Conservation (phyloP, 129 eudicot species). For the Pseudognaphalium luteoalbum region DNA sequence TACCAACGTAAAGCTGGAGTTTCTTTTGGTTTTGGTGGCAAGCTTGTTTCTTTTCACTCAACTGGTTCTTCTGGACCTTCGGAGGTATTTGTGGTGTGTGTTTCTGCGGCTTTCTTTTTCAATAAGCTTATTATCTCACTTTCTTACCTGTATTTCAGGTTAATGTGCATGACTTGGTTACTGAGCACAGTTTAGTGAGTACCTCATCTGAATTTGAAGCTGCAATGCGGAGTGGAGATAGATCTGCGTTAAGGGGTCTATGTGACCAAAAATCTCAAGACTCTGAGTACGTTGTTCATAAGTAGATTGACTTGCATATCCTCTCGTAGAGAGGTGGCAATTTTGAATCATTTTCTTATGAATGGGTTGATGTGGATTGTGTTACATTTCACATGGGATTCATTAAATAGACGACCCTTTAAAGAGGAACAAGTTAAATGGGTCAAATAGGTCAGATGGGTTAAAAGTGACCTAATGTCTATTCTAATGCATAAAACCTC, state of each 20-base stretch:
- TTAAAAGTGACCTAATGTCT: neutral
- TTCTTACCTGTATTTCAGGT: slow-evolving; percentile 43
- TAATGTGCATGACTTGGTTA: slow-evolving; percentile 56
- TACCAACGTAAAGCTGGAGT: slow-evolving; percentile 84
- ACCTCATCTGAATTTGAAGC: slow-evolving; percentile 90
- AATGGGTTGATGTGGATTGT: slow-evolving; percentile 4
- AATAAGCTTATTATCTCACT: neutral
- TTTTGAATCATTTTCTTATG: neutral
- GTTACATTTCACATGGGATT: neutral
- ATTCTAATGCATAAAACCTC: neutral
- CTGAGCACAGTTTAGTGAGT: slow-evolving; percentile 65
- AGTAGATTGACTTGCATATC: slow-evolving; percentile 7
- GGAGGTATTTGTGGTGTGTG: slow-evolving; percentile 48
- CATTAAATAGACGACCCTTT: neutral
- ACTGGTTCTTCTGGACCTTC: slow-evolving; percentile 60
- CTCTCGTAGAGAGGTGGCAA: neutral
- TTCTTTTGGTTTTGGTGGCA: slow-evolving; percentile 94
- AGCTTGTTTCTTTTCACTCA: slow-evolving; percentile 79
- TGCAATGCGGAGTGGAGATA: slow-evolving; percentile 82
- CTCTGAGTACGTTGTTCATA: slow-evolving; percentile 66
- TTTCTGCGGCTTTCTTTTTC: slow-evolving; percentile 1
- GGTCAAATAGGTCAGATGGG: neutral
- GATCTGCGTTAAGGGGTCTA: slow-evolving; percentile 62
- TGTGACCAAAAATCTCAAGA: slow-evolving; percentile 77
- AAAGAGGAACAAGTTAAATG: neutral